Percentiles rank a stretch among this genome's conserved stretches.
phyloP scores from a whole-genome alignment of 805 yeast species.

The Brettanomyces anomalus region DNA sequence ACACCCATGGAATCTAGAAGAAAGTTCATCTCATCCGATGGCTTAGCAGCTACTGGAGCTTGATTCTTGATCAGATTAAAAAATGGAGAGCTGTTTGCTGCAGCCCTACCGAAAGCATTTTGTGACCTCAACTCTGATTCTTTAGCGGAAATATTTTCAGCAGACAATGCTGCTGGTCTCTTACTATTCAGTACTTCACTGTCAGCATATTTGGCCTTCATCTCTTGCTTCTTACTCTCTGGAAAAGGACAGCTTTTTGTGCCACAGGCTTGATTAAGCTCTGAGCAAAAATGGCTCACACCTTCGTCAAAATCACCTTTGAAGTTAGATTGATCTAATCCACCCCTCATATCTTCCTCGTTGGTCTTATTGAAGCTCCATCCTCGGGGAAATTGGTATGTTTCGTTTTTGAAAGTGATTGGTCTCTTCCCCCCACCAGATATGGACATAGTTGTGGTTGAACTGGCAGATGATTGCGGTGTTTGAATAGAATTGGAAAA shows the following conservation, averaged over 20 bases:
- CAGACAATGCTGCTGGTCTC: background rate
- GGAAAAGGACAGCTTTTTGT: constrained; percentile 64
- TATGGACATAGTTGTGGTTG: background rate
- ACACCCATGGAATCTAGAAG: background rate
- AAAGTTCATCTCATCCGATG: constrained; percentile 1
- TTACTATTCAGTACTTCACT: background rate
- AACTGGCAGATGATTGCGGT: background rate
- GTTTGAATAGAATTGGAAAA: background rate
- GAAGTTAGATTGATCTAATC: constrained; percentile 14
- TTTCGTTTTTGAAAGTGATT: background rate
- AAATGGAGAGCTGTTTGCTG: background rate
- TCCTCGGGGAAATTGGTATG: constrained; percentile 5
- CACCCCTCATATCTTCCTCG: background rate
- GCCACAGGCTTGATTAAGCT: constrained; percentile 78
- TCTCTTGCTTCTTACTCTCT: constrained; percentile 11
- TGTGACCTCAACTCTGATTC: background rate
- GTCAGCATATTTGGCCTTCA: background rate
- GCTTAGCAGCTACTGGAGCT: background rate
- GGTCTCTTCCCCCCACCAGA: background rate
- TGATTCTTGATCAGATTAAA: background rate
- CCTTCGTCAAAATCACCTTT: constrained; percentile 53
- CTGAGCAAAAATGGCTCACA: constrained; percentile 65
- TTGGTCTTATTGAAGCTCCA: constrained; percentile 2
- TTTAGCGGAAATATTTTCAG: background rate
- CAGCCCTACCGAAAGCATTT: background rate